Evolutionary conservation across 1,284 basidiomycete genomes (phyloP).

Genomic region (Sporisorium exsertum): DNA sequence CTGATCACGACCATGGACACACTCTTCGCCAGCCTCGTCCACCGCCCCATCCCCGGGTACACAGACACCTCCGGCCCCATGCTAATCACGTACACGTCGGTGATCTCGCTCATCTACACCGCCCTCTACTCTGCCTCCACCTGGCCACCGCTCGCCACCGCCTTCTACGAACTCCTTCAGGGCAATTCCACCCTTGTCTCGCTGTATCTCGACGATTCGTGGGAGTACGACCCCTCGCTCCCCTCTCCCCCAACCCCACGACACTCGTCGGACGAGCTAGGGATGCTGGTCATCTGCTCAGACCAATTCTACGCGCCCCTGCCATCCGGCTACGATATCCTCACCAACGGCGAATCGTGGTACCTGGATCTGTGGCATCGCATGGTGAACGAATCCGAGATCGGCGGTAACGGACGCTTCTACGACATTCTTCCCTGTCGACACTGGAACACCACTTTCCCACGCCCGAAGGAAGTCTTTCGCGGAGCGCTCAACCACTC

Average conservation of each 20-base stretch:
- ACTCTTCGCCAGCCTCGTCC: constrained; percentile 22
- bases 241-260: background rate
- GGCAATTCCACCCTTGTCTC: constrained; percentile 33
- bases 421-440: constrained; percentile 47
- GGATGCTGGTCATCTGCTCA: constrained; percentile 39
- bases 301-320: constrained; percentile 38
- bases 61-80: constrained; percentile 22
- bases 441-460: constrained; percentile 33
- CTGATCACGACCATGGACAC: constrained; percentile 19
- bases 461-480: constrained; percentile 36
- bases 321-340: constrained; percentile 8
- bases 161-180: constrained; percentile 23
- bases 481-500: constrained; percentile 28
- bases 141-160: constrained; percentile 27
- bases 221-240: constrained; percentile 35
- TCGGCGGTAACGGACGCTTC: constrained; percentile 43
- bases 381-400: constrained; percentile 35
- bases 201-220: constrained; percentile 21
- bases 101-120: constrained; percentile 35
- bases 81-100: constrained; percentile 34
- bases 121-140: constrained; percentile 24
- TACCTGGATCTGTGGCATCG: constrained; percentile 32
- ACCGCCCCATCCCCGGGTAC: constrained; percentile 27
- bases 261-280: constrained; percentile 32
- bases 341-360: constrained; percentile 27